phyloP scores from a whole-genome alignment of 768 basidiomycete species.

The Clavaria fumosa region DNA sequence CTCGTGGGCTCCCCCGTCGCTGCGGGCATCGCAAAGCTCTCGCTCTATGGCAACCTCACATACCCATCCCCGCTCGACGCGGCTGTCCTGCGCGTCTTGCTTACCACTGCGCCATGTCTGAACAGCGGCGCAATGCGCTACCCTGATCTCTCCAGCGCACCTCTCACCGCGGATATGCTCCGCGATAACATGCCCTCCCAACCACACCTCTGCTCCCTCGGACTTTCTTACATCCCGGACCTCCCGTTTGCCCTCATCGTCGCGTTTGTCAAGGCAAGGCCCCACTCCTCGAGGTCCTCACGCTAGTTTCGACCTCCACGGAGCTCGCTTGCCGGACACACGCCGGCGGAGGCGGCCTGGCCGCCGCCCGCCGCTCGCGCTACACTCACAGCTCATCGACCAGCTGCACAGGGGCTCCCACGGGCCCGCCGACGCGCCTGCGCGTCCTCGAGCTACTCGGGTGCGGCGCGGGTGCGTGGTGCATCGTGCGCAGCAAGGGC shows the following conservation, averaged over 20 bases:
- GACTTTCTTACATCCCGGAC: conserved; percentile 71
- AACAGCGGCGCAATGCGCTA: conserved; percentile 58
- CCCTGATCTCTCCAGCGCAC: conserved; percentile 79
- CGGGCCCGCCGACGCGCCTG: conserved; percentile 46
- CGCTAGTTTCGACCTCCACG: conserved; percentile 61
- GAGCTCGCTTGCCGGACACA: conserved; percentile 37
- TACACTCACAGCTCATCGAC: conserved; percentile 66
- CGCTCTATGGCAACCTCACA: conserved; percentile 80
- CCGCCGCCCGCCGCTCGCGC: conserved; percentile 49
- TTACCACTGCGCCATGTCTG: conserved; percentile 70
- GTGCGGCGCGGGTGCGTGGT: conserved; percentile 72
- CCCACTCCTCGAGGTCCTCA: conserved; percentile 69
- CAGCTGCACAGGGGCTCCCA: conserved; percentile 68
- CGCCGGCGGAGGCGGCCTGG: conserved; percentile 28
- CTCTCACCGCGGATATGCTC: conserved; percentile 44
- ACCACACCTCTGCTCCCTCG: conserved; percentile 68
- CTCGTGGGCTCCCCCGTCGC: conserved; percentile 54
- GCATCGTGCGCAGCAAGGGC: conserved; percentile 82
- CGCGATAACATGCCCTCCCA: conserved; percentile 42
- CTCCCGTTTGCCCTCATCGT: conserved; percentile 52
- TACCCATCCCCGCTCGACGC: conserved; percentile 57
- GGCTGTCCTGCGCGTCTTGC: conserved; percentile 50
- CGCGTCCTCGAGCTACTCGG: conserved; percentile 85
- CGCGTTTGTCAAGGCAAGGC: conserved; percentile 57
- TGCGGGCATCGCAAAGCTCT: conserved; percentile 52